A percentile compares a stretch with the other conserved stretches of the same genome.
Conservation (phyloP, 1,284 basidiomycete genomes). For the Leccinum pachyderme region DNA sequence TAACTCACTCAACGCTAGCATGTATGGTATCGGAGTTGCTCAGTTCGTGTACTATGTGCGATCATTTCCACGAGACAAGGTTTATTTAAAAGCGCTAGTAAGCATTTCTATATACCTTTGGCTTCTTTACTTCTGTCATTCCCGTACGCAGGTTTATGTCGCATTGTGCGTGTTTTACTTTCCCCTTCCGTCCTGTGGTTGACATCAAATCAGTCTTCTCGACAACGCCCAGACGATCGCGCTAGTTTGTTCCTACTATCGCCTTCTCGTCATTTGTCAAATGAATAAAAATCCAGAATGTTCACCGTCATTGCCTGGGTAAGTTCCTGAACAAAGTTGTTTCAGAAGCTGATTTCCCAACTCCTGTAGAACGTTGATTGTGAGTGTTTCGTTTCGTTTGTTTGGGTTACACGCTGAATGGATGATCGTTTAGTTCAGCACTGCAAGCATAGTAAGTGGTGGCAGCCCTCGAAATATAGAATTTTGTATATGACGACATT, state of each 20-base stretch:
- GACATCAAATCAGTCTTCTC: conserved; percentile 7
- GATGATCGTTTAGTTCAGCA: conserved; percentile 1
- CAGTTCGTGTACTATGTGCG: conserved; percentile 19
- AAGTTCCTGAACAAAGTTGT: not conserved
- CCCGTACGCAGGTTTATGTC: conserved; percentile 5
- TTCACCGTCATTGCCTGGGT: conserved; percentile 8
- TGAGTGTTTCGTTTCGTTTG: not conserved
- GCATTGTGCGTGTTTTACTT: conserved; percentile 9
- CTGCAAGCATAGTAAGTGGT: conserved; percentile 5
- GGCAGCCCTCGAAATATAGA: not conserved
- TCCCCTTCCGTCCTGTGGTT: not conserved
- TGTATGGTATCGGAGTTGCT: conserved; percentile 11
- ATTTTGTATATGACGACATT: not conserved
- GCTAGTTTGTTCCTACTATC: not conserved
- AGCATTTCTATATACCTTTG: not conserved
- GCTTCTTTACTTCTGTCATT: not conserved
- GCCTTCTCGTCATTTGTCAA: conserved; percentile 12
- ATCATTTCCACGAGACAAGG: conserved; percentile 18
- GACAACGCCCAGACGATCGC: conserved; percentile 11
- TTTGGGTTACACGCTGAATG: not conserved
- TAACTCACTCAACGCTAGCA: conserved; percentile 1
- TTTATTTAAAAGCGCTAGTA: conserved; percentile 8
- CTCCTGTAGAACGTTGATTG: conserved; percentile 3
- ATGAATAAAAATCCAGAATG: not conserved
- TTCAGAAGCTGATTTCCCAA: not conserved